Base-by-base conservation (phyloP, 139 green algal genomes). In the Chlamydomonas incerta region DNA sequence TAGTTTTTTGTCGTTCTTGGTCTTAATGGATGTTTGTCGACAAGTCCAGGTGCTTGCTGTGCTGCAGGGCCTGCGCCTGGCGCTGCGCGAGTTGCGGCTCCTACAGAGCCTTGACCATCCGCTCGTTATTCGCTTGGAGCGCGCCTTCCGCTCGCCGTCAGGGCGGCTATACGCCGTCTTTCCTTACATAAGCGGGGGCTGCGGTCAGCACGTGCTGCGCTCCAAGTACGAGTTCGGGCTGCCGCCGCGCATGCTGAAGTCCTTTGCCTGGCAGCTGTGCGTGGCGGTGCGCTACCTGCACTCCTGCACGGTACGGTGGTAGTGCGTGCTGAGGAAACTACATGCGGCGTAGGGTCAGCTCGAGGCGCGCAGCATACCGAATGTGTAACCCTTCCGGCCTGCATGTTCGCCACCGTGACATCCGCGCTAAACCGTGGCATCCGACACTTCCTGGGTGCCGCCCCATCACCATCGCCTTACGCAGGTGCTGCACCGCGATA, bases 401-500 rank as follows among this genome's bases (percentile, higher is more conserved):
- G n/a, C n/a, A n/a, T n/a, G n/a, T n/a, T n/a, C n/a, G n/a, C n/a
- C n/a, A n/a, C n/a, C n/a, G n/a, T n/a, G n/a, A n/a, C n/a, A n/a
- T n/a, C n/a, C n/a, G n/a, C n/a, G n/a, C n/a, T n/a, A n/a, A n/a
- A n/a, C n/a, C n/a, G n/a, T n/a, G n/a, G n/a, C n/a, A n/a, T n/a
- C n/a, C n/a, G n/a, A n/a, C n/a, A n/a, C n/a, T n/a, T n/a, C n/a
- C n/a, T n/a, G n/a, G n/a, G n/a, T n/a, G n/a, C n/a, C n/a, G n/a
- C n/a, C n/a, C n/a, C n/a, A n/a, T n/a, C n/a, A n/a, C n/a, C n/a
- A n/a, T n/a, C n/a, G n/a, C n/a, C n/a, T n/a, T n/a, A n/a, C 73
- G 31, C 50, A 46, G 31, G 18, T 73, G 11, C 71, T 84, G 74
- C 83, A 34, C 62, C 28, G 77, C 17, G 96, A 98, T 85, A 81